Evolutionary conservation across 2,329 filamentous ascomycete genomes (phyloP).

Genomic region (Fusarium mexicanum): DNA sequence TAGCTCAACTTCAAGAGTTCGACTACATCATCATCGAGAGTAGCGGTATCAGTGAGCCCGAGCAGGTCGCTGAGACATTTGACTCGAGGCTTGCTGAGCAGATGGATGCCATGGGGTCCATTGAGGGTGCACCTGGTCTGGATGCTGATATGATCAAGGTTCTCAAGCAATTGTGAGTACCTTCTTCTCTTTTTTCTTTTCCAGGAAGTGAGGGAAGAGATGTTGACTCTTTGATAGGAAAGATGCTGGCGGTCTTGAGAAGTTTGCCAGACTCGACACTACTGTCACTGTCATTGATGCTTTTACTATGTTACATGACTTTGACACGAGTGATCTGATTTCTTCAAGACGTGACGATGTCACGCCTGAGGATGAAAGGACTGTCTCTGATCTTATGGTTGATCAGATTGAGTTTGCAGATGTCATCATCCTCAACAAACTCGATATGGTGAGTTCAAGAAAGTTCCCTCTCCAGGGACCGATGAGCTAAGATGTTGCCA

Average conservation of each 20-base stretch:
- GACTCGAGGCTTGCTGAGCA: conserved; percentile 64
- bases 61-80: conserved; percentile 80
- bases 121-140: conserved; percentile 43
- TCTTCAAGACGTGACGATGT: conserved; percentile 71
- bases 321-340: conserved; percentile 74
- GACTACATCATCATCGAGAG: conserved; percentile 80
- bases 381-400: conserved; percentile 78
- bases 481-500: conserved; percentile 14
- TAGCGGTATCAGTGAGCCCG: conserved; percentile 76
- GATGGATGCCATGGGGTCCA: conserved; percentile 50
- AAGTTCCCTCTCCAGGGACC: fast-evolving
- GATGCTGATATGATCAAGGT: conserved; percentile 50
- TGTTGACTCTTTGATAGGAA: conserved; percentile 45
- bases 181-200: no score
- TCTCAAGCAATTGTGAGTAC: conserved; percentile 49
- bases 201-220: neutral
- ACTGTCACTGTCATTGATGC: conserved; percentile 78
- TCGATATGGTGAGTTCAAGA: conserved; percentile 62
- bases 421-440: conserved; percentile 77
- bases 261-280: conserved; percentile 73
- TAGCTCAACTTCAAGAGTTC: conserved; percentile 69
- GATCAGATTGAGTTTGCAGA: conserved; percentile 83
- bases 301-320: conserved; percentile 77
- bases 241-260: conserved; percentile 70
- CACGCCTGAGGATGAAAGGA: conserved; percentile 74